Evolutionary conservation across 768 basidiomycete species (phyloP).

Genomic region (Pisolithus marmoratus): DNA sequence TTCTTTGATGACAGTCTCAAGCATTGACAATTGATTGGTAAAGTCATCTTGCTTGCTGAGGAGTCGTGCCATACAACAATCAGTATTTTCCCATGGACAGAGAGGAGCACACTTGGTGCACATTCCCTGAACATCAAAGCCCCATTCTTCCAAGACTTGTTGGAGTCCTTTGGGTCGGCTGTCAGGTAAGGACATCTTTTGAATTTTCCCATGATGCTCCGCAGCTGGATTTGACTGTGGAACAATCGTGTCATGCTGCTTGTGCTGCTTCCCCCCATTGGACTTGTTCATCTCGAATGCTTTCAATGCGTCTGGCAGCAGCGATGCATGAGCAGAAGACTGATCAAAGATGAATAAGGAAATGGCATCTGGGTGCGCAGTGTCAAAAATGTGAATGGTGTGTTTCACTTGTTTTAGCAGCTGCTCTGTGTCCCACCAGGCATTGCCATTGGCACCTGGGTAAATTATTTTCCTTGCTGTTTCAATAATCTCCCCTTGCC

Average conservation of each 20-base stretch:
- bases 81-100: conserved; percentile 13
- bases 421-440: conserved; percentile 5
- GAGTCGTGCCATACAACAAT: conserved; percentile 23
- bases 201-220: too few relatives aligned
- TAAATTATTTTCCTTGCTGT: conserved; percentile 19
- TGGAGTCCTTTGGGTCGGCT: too few relatives aligned
- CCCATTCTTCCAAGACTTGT: conserved; percentile 24
- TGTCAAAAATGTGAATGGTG: neutral
- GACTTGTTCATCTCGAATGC: conserved; percentile 23
- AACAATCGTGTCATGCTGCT: conserved; percentile 16
- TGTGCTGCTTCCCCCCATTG: conserved; percentile 16
- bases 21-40: conserved; percentile 14
- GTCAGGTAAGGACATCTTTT: too few relatives aligned
- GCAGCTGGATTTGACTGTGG: neutral
- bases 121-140: conserved; percentile 32
- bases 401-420: conserved; percentile 4
- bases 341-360: conserved; percentile 6
- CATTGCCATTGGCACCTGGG: conserved; percentile 9
- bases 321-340: conserved; percentile 6
- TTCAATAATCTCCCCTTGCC: neutral
- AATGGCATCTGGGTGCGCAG: too few relatives aligned
- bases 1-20: conserved; percentile 14
- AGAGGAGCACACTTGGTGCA: conserved; percentile 29
- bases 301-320: conserved; percentile 14
- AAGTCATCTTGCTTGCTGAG: conserved; percentile 29